These are phyloP conservation scores for Zalerion maritima DNA, from an alignment of 495 filamentous ascomycete genomes.

Conservation along the genomic window DNA sequence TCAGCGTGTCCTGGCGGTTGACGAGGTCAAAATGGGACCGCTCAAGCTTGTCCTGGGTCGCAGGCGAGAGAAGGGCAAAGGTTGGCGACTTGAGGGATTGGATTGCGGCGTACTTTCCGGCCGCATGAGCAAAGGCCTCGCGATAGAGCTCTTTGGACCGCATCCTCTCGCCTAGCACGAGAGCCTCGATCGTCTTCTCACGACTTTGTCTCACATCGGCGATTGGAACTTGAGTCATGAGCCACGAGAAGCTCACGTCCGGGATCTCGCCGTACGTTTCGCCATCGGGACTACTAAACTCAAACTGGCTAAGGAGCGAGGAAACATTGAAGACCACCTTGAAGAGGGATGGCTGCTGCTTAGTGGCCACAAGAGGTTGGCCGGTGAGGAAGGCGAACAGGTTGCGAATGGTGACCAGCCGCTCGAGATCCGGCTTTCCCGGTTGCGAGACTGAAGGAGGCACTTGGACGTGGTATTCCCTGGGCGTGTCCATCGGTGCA, in stretches of 20 bases:
- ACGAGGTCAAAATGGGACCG: slow-evolving; percentile 67
- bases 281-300: slow-evolving; percentile 68
- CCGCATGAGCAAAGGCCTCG: slow-evolving; percentile 86
- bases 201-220: slow-evolving; percentile 70
- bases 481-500: slow-evolving; percentile 20
- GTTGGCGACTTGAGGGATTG: slow-evolving; percentile 52
- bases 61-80: slow-evolving; percentile 48
- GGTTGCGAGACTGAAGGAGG: slow-evolving; percentile 25
- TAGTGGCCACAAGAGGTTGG: slow-evolving; percentile 67
- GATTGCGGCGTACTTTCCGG: slow-evolving; percentile 71
- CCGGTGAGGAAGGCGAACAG: slow-evolving; percentile 78
- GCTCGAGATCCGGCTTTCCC: slow-evolving; percentile 40
- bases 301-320: slow-evolving; percentile 51
- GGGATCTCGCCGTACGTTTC: slow-evolving; percentile 69
- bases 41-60: slow-evolving; percentile 66
- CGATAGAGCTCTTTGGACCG: slow-evolving; percentile 69
- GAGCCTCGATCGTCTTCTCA: slow-evolving; percentile 81
- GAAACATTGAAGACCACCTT: slow-evolving; percentile 59
- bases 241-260: slow-evolving; percentile 57
- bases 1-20: slow-evolving; percentile 48
- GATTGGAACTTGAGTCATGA: slow-evolving; percentile 58
- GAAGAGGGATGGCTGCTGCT: slow-evolving; percentile 51
- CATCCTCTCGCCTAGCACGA: slow-evolving; percentile 78
- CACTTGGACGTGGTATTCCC: slow-evolving; percentile 57
- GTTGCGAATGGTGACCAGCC: slow-evolving; percentile 66